A percentile compares a stretch with the other conserved stretches of the same genome.
Conservation (phyloP, 495 filamentous ascomycete genomes). For the Staphylotrichum longicolle region DNA sequence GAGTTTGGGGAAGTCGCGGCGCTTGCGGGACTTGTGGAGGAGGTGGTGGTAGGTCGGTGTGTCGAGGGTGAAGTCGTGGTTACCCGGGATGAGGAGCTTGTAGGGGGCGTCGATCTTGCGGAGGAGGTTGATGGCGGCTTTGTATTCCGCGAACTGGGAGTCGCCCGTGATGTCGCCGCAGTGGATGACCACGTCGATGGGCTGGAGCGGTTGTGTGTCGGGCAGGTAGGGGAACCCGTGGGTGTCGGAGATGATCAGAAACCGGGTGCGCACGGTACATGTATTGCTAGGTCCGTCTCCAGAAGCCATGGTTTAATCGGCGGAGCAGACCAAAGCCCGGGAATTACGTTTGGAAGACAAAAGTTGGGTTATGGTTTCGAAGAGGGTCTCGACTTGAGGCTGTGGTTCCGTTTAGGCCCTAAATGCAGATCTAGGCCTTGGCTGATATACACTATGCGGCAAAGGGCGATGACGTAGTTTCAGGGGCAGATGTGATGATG, state of each 20-base stretch:
- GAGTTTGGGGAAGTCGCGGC: neutral
- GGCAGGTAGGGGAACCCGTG: conserved; percentile 42
- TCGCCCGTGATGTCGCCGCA: conserved; percentile 70
- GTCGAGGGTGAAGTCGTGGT: conserved; percentile 76
- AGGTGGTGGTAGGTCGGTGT: conserved; percentile 27
- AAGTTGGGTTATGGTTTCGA: too few species aligned
- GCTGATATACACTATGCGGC: neutral
- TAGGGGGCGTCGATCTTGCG: conserved; percentile 57
- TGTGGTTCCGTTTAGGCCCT: too few species aligned
- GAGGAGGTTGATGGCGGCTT: conserved; percentile 53
- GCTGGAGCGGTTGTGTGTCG: conserved; percentile 10
- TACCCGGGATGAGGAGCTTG: conserved; percentile 78
- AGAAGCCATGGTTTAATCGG: too few species aligned
- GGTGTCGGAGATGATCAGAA: conserved; percentile 64
- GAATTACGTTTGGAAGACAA: too few species aligned
- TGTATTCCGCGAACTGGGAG: conserved; percentile 57
- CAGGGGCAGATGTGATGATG: conserved; percentile 5
- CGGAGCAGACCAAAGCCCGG: too few species aligned
- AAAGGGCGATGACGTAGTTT: neutral
- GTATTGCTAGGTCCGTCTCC: too few species aligned
- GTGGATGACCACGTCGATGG: conserved; percentile 64
- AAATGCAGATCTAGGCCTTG: neutral
- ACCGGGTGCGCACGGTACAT: conserved; percentile 31
- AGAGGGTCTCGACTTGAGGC: too few species aligned
- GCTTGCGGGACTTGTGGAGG: neutral